Conservation (phyloP, 768 basidiomycete species). For the Russula sp. region DNA sequence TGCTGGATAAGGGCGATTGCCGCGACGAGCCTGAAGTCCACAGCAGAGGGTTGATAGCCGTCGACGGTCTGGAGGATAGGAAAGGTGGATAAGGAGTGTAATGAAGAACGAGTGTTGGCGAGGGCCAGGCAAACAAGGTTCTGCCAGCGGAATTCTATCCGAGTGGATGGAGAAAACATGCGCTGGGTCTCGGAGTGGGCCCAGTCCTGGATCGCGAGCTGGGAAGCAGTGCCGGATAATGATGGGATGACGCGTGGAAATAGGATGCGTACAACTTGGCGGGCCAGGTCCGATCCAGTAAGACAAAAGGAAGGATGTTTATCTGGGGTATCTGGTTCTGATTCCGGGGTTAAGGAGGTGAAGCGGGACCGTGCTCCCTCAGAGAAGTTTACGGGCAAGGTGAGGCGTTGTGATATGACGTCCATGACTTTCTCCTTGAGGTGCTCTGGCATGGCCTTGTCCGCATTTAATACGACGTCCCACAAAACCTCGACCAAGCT, state of each 20-base stretch:
- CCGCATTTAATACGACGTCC: slow-evolving; percentile 38
- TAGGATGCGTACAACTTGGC: slow-evolving; percentile 22
- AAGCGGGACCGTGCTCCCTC: slow-evolving; percentile 16
- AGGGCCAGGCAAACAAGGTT: slow-evolving; percentile 28
- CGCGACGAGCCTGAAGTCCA: slow-evolving; percentile 26
- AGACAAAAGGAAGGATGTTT: slow-evolving; percentile 25
- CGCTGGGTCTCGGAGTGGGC: slow-evolving; percentile 17
- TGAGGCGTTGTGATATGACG: slow-evolving; percentile 39
- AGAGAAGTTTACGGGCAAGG: slow-evolving; percentile 29
- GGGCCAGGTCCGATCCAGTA: slow-evolving; percentile 23
- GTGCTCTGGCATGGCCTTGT: slow-evolving; percentile 32
- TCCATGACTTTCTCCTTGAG: slow-evolving; percentile 40
- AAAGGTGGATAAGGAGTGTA: slow-evolving; percentile 5
- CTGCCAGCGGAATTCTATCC: slow-evolving; percentile 24
- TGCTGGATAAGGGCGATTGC: slow-evolving; percentile 26
- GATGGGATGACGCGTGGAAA: slow-evolving; percentile 23
- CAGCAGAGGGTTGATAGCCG: slow-evolving; percentile 9
- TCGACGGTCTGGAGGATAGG: slow-evolving; percentile 9
- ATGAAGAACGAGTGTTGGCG: slow-evolving; percentile 18
- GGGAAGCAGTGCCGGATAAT: slow-evolving; percentile 19
- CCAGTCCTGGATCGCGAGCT: slow-evolving; percentile 27
- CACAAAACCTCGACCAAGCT: slow-evolving; percentile 45
- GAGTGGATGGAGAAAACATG: slow-evolving; percentile 23
- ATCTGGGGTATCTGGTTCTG: slow-evolving; percentile 11
- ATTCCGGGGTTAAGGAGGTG: slow-evolving; percentile 8